These are phyloP conservation scores for Fusarium metavorans DNA, from an alignment of 2,329 filamentous ascomycete species.

Conservation along the genomic window DNA sequence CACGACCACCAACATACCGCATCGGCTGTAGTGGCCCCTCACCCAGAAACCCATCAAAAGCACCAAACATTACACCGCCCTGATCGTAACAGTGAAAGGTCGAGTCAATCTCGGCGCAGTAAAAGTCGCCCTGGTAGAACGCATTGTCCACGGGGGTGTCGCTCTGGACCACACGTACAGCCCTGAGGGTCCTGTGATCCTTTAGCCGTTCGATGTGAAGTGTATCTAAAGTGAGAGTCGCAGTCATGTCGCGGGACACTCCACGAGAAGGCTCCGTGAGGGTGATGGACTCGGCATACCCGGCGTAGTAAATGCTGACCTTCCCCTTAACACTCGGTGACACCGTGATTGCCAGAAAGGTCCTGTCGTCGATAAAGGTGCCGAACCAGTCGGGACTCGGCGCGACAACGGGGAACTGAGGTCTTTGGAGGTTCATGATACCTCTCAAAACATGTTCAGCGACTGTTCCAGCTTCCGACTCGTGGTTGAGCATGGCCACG, in stretches of 20 bases:
- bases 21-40: slow-evolving; percentile 28
- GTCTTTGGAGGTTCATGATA: slow-evolving; percentile 18
- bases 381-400: slow-evolving; percentile 14
- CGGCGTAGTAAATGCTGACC: slow-evolving; percentile 21
- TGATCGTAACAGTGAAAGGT: slow-evolving; percentile 28
- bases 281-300: slow-evolving; percentile 26
- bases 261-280: slow-evolving; percentile 21
- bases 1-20: slow-evolving; percentile 20
- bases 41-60: slow-evolving; percentile 27
- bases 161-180: slow-evolving; percentile 4
- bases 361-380: slow-evolving; percentile 23
- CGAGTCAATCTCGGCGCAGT: slow-evolving; percentile 24
- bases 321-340: slow-evolving; percentile 12
- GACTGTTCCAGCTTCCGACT: slow-evolving; percentile 21
- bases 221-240: slow-evolving; percentile 3
- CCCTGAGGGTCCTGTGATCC: slow-evolving; percentile 22
- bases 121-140: slow-evolving; percentile 16
- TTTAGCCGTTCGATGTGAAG: slow-evolving; percentile 24
- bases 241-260: slow-evolving; percentile 21
- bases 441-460: slow-evolving; percentile 14
- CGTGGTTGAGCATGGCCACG: slow-evolving; percentile 30
- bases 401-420: slow-evolving; percentile 6
- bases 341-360: slow-evolving; percentile 28
- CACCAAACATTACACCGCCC: slow-evolving; percentile 26
- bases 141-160: slow-evolving; percentile 1